Base-by-base conservation (phyloP, 768 basidiomycete genomes). In the Russula foetens region DNA sequence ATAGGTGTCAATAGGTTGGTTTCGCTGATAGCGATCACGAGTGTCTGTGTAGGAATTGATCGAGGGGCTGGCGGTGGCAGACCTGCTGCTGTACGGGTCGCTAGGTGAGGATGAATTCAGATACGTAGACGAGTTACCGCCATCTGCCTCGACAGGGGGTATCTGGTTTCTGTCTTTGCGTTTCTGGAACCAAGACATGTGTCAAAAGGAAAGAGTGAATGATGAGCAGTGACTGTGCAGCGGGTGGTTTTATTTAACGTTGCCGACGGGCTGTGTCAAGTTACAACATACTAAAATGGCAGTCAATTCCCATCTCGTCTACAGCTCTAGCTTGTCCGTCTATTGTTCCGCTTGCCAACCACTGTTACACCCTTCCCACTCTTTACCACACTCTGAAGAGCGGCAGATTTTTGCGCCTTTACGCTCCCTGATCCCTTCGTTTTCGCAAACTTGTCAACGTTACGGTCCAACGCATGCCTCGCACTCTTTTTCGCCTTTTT, bases 301-400 rank as follows among this genome's bases (percentile, higher is more conserved):
- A 62, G 9, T 17, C 1, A 21, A 11, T 62, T 62, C 56, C 51
- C 56, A 62, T 43, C 38, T 53, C 33, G 14, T 56, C 35, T 29
- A 51, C 35, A n/a, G n/a, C n/a, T n/a, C n/a, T n/a, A n/a, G n/a
- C 2, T 44, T 47, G 51, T 53, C 33, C 52, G 47, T 56, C 41
- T 44, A 23, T n/a, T 39, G 11, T 71, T 74, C 65, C 73, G 75
- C 72, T 93, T 95, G 24, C 92, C 93, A 44, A 95, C 81, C 19
- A 95, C 85, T 0, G 92, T 94, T 43, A 94, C 88, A 0, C 93
- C 92, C 69, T 84, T 88, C 1, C 92, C 90, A 31, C 78, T 81
- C 70, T 91, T 94, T 29, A 97, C 85, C 9, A 97, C 80, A 64
- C 81, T 87, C 71, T 86, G 84, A 60, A 94, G 75, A 15, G 90